Conservation (phyloP, 2,329 filamentous ascomycete genomes). For the Pseudocercospora vitis region DNA sequence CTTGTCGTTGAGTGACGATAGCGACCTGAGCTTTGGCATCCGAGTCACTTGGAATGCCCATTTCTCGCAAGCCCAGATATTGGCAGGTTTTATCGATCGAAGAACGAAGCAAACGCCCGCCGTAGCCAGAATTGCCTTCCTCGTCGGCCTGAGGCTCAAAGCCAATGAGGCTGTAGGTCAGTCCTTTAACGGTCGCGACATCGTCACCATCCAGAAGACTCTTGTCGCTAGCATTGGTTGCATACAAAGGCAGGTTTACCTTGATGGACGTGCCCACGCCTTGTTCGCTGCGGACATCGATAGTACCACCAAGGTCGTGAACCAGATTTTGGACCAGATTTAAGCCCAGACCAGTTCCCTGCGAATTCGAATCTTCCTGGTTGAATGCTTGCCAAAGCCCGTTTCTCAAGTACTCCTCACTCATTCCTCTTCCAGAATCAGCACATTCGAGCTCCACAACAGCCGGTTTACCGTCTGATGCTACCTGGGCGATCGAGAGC, state of each 20-base stretch:
- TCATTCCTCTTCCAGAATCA: constrained; percentile 39
- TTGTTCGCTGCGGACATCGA: constrained; percentile 34
- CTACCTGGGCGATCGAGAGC: neutral
- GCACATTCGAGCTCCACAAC: constrained; percentile 11
- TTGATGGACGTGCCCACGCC: constrained; percentile 29
- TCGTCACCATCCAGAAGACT: constrained; percentile 1
- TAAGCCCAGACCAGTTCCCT: constrained; percentile 39
- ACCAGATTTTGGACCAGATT: constrained; percentile 37
- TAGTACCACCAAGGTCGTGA: constrained; percentile 29
- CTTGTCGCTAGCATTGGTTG: neutral
- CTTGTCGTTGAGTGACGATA: constrained; percentile 8
- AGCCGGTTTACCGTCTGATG: neutral
- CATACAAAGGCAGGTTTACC: constrained; percentile 4
- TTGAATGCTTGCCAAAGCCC: constrained; percentile 37
- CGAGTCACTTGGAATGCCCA: neutral
- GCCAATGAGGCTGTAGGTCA: constrained; percentile 4
- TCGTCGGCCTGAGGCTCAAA: constrained; percentile 6
- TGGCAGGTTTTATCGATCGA: constrained; percentile 11
- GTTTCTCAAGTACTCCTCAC: constrained; percentile 31
- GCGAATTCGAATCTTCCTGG: constrained; percentile 35
- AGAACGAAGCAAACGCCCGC: constrained; percentile 3
- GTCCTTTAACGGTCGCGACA: constrained; percentile 1
- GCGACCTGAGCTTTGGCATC: neutral
- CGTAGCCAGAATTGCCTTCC: neutral
- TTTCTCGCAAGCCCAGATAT: constrained; percentile 5